Conservation (phyloP, 352 stramenopile genomes). For the Plasmopara muralis region DNA sequence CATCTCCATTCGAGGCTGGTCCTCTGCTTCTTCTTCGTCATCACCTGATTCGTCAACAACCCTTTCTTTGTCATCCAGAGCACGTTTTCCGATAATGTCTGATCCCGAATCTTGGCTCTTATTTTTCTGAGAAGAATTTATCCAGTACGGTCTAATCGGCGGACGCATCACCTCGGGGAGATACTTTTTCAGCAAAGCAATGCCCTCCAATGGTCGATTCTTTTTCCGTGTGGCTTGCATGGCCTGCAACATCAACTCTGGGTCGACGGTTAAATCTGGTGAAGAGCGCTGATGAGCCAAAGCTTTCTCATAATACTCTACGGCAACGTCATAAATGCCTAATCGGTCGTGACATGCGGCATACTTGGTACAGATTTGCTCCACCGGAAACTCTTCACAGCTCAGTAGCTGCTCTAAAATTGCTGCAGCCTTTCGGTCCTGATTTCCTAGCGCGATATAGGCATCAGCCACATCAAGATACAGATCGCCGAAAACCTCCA, state of each 20-base stretch:
- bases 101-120: constrained; percentile 17
- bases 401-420: constrained; percentile 63
- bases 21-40: constrained; percentile 42
- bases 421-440: constrained; percentile 57
- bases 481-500: constrained; percentile 78
- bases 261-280: constrained; percentile 45
- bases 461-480: constrained; percentile 81
- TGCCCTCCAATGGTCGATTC: constrained; percentile 41
- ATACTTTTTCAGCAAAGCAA: constrained; percentile 48
- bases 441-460: constrained; percentile 62
- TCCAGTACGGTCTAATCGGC: constrained; percentile 81
- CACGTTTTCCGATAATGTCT: constrained; percentile 10
- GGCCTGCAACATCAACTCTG: constrained; percentile 57
- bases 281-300: constrained; percentile 45
- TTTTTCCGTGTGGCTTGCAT: constrained; percentile 61
- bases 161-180: constrained; percentile 60
- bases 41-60: constrained; percentile 43
- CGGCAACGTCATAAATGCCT: constrained; percentile 49
- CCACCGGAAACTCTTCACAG: constrained; percentile 59
- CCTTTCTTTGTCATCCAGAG: constrained; percentile 15
- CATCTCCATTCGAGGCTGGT: constrained; percentile 49
- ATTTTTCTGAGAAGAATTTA: constrained; percentile 34
- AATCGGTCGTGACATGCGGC: constrained; percentile 68
- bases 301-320: constrained; percentile 76
- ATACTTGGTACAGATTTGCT: constrained; percentile 81